Evolutionary conservation across 192 early-diverging fungal genomes (phyloP).

Genomic region (Backusella sp.): DNA sequence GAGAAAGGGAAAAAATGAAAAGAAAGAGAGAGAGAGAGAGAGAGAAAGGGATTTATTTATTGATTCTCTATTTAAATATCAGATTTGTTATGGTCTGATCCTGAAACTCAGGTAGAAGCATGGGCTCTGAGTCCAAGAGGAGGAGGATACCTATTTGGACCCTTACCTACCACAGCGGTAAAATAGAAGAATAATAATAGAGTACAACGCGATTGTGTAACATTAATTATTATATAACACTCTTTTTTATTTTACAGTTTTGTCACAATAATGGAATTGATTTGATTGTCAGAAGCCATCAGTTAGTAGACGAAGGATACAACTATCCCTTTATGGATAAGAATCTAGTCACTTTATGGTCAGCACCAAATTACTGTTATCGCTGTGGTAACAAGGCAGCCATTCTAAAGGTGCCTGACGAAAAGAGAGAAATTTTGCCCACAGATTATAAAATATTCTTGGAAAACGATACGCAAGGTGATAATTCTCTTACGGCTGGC

Average conservation of each 20-base stretch:
- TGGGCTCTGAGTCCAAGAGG: conserved; percentile 41
- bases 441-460: conserved; percentile 35
- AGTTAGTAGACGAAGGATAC: conserved; percentile 38
- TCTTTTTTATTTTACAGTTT: conserved; percentile 19
- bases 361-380: conserved; percentile 83
- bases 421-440: conserved; percentile 24
- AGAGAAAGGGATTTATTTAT: neutral
- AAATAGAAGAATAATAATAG: neutral
- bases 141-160: conserved; percentile 36
- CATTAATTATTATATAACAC: neutral
- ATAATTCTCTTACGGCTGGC: conserved; percentile 19
- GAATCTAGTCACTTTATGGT: conserved; percentile 81
- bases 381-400: conserved; percentile 83
- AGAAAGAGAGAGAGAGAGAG: neutral
- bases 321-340: conserved; percentile 55
- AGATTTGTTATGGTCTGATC: conserved; percentile 43
- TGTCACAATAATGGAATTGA: conserved; percentile 38
- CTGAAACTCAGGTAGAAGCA: conserved; percentile 35
- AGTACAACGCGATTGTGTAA: neutral
- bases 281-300: conserved; percentile 38
- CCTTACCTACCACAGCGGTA: conserved; percentile 34
- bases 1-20: neutral
- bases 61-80: neutral
- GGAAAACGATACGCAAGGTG: conserved; percentile 38
- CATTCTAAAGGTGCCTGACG: conserved; percentile 69